Evolutionary conservation across 2,329 filamentous ascomycete species (phyloP).

Genomic region (Chaetomiaceae sp.): DNA sequence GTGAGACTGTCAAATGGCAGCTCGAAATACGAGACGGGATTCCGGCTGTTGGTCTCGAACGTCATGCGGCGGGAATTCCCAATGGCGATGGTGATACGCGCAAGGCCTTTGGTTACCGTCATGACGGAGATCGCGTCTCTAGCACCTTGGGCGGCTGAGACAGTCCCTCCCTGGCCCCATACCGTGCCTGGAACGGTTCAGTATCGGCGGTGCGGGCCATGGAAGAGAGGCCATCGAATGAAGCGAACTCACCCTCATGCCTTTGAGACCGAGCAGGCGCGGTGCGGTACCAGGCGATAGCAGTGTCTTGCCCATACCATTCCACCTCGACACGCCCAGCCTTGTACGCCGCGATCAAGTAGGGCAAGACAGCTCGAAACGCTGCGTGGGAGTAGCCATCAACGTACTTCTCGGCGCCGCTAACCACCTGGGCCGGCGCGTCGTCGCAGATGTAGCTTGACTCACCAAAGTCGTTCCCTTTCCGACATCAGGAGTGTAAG

Average conservation of each 20-base stretch:
- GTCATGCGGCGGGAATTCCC: slow-evolving; percentile 31
- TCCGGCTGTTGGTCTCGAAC: slow-evolving; percentile 30
- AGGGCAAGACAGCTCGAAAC: slow-evolving; percentile 46
- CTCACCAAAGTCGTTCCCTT: slow-evolving; percentile 57
- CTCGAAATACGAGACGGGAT: slow-evolving; percentile 35
- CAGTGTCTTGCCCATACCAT: slow-evolving; percentile 29
- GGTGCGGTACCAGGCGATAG: slow-evolving; percentile 43
- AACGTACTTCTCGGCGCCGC: slow-evolving; percentile 46
- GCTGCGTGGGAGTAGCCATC: slow-evolving; percentile 44
- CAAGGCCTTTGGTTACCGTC: slow-evolving; percentile 31
- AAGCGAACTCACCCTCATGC: slow-evolving; percentile 34
- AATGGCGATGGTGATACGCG: slow-evolving; percentile 36
- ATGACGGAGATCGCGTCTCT: slow-evolving; percentile 44
- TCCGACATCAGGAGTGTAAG: not conserved
- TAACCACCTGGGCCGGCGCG: slow-evolving; percentile 39
- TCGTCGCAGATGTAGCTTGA: slow-evolving; percentile 54
- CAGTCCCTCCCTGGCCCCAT: slow-evolving; percentile 36
- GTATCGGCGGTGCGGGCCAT: not conserved
- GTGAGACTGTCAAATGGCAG: slow-evolving; percentile 35
- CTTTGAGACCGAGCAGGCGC: slow-evolving; percentile 31
- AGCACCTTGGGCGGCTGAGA: slow-evolving; percentile 34
- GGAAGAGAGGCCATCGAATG: not conserved
- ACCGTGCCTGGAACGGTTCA: slow-evolving; percentile 28
- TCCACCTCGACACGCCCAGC: slow-evolving; percentile 34
- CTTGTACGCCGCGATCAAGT: slow-evolving; percentile 49